A percentile compares a stretch with the other conserved stretches of the same genome.
Conservation (phyloP, 2,329 filamentous ascomycete genomes). For the Stagonosporopsis chrysanthemi region DNA sequence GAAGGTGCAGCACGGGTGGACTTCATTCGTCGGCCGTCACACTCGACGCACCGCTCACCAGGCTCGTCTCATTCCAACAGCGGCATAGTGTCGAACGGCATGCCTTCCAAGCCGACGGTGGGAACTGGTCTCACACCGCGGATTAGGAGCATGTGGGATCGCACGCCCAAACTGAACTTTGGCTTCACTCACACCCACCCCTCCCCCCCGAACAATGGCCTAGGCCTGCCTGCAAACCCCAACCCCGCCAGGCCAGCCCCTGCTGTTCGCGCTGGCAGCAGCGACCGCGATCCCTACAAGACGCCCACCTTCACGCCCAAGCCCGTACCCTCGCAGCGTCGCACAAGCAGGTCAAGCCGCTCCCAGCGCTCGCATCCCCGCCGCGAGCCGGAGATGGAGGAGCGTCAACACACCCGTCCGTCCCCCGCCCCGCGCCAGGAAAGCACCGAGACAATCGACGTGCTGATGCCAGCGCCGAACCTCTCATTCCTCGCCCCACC, state of each 20-base stretch:
- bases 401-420: slow-evolving; percentile 2
- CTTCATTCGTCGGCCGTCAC: slow-evolving; percentile 45
- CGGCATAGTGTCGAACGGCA: slow-evolving; percentile 34
- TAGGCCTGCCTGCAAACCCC: slow-evolving; percentile 27
- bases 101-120: slow-evolving; percentile 21
- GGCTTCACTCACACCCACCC: slow-evolving; percentile 22
- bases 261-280: slow-evolving; percentile 37
- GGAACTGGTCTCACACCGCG: slow-evolving; percentile 39
- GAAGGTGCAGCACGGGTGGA: slow-evolving; percentile 46
- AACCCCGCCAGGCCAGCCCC: slow-evolving; percentile 31
- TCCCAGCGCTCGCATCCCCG: slow-evolving; percentile 9
- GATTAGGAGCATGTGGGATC: slow-evolving; percentile 48
- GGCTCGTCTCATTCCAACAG: slow-evolving; percentile 37
- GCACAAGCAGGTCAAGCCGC: slow-evolving; percentile 25
- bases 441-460: slow-evolving; percentile 55
- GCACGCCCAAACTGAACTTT: slow-evolving; percentile 44
- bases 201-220: slow-evolving; percentile 2
- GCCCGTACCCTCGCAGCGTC: slow-evolving; percentile 28
- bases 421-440: slow-evolving; percentile 33
- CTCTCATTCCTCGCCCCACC: slow-evolving; percentile 44
- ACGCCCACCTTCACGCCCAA: slow-evolving; percentile 40
- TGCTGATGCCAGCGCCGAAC: slow-evolving; percentile 50
- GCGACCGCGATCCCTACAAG: slow-evolving; percentile 42
- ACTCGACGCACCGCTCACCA: slow-evolving; percentile 27
- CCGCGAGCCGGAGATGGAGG: slow-evolving; percentile 15